Evolutionary conservation across 1,284 basidiomycete genomes (phyloP).

Genomic region (Leccinum brunneo-olivaceum): DNA sequence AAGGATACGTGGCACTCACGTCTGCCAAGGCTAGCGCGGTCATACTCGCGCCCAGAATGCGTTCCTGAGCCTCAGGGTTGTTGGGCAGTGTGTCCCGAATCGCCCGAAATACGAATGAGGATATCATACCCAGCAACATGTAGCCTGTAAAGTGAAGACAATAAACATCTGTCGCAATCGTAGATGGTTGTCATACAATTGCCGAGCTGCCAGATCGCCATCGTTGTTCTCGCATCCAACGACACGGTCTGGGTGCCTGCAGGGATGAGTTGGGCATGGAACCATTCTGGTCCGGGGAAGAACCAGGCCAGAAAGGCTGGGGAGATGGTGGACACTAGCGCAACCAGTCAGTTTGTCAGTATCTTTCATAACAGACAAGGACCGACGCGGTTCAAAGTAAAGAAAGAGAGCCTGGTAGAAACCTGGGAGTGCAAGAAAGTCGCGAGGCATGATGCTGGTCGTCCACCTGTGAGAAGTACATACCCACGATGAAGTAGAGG

Average conservation of each 20-base stretch:
- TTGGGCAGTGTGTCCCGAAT: conserved; percentile 55
- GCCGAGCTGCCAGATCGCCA: conserved; percentile 66
- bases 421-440: conserved; percentile 59
- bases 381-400: conserved; percentile 61
- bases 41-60: conserved; percentile 59
- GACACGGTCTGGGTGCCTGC: conserved; percentile 30
- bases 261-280: conserved; percentile 64
- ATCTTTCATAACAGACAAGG: neutral
- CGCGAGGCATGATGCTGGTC: conserved; percentile 16
- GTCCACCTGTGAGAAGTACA: no score
- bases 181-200: conserved; percentile 45
- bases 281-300: conserved; percentile 63
- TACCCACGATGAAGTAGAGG: no score
- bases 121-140: conserved; percentile 58
- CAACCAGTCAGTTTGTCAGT: conserved; percentile 1
- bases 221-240: conserved; percentile 49
- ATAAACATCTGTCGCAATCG: neutral
- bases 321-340: conserved; percentile 49
- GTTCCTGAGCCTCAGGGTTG: conserved; percentile 61
- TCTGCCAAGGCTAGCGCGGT: conserved; percentile 66
- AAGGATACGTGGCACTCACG: conserved; percentile 38
- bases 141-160: conserved; percentile 43
- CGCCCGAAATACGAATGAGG: conserved; percentile 65
- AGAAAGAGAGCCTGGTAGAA: conserved; percentile 64
- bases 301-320: conserved; percentile 56